phyloP scores from a whole-genome alignment of 164 flowering plant species.

The Vitis cinerea region DNA sequence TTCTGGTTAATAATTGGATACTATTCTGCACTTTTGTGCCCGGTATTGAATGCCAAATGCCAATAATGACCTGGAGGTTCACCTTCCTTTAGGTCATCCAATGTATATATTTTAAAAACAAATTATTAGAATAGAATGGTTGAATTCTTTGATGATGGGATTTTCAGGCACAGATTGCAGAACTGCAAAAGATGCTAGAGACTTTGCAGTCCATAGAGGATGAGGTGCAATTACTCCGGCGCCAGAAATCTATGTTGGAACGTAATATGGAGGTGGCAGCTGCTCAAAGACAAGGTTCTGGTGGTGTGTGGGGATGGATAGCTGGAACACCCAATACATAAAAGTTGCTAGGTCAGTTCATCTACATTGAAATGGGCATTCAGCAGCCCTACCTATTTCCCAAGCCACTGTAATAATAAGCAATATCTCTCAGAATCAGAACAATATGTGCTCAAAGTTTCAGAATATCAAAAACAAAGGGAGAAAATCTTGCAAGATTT shows the following conservation, averaged over 20 bases:
- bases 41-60: too few relatives aligned
- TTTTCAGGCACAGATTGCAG: slow-evolving; percentile 80
- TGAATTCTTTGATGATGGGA: background rate
- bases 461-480: too few relatives aligned
- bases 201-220: slow-evolving; percentile 64
- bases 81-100: too few relatives aligned
- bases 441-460: too few relatives aligned
- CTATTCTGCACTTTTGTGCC: background rate
- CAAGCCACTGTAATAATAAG: background rate
- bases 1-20: background rate
- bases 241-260: slow-evolving; percentile 59
- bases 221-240: slow-evolving; percentile 64
- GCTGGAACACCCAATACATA: slow-evolving; percentile 33
- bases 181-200: slow-evolving; percentile 59
- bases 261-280: slow-evolving; percentile 49
- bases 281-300: slow-evolving; percentile 58
- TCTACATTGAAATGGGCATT: background rate
- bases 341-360: background rate
- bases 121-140: background rate
- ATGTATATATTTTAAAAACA: background rate
- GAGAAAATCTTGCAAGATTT: too few relatives aligned
- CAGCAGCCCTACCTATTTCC: background rate
- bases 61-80: too few relatives aligned
- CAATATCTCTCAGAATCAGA: too few relatives aligned
- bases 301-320: slow-evolving; percentile 85